Evolutionary conservation across 208 protist genomes (phyloP).

Genomic region (Crithidia mellificae): DNA sequence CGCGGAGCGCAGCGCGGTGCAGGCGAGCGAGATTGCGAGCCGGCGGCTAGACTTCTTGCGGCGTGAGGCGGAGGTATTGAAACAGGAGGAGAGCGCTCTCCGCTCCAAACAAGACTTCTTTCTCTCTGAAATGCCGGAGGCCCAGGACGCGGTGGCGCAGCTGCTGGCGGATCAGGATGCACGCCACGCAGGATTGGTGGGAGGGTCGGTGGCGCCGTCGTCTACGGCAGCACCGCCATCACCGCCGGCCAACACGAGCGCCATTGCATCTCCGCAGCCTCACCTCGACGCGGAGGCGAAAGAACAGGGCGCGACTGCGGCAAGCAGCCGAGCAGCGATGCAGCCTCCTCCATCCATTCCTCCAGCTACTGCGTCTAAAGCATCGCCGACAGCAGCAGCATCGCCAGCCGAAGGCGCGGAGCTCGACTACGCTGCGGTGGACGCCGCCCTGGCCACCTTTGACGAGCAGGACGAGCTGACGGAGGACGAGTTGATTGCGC

Average conservation of each 20-base stretch:
- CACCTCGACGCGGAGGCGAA: no score
- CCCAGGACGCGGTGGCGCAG: conserved; percentile 46
- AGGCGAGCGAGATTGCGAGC: conserved; percentile 67
- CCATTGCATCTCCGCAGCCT: no score
- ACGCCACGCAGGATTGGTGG: conserved; percentile 7
- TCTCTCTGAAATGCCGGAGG: conserved; percentile 64
- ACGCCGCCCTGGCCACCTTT: conserved; percentile 55
- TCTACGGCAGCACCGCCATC: neutral
- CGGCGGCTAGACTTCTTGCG: conserved; percentile 72
- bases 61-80: conserved; percentile 64
- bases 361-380: no score
- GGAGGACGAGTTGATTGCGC: conserved; percentile 78
- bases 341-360: no score
- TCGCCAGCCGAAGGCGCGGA: conserved; percentile 1
- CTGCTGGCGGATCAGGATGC: conserved; percentile 42
- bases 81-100: conserved; percentile 61
- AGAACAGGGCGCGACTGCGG: neutral
- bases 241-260: neutral
- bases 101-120: conserved; percentile 61
- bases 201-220: neutral
- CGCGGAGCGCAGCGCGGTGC: conserved; percentile 79
- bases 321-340: no score
- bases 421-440: conserved; percentile 14
- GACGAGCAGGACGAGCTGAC: conserved; percentile 80
- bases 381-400: no score